Evolutionary conservation across 441 rosid species (phyloP), one percentile per base, ranked within the genome.

Genomic region (Brassica balearica): DNA sequence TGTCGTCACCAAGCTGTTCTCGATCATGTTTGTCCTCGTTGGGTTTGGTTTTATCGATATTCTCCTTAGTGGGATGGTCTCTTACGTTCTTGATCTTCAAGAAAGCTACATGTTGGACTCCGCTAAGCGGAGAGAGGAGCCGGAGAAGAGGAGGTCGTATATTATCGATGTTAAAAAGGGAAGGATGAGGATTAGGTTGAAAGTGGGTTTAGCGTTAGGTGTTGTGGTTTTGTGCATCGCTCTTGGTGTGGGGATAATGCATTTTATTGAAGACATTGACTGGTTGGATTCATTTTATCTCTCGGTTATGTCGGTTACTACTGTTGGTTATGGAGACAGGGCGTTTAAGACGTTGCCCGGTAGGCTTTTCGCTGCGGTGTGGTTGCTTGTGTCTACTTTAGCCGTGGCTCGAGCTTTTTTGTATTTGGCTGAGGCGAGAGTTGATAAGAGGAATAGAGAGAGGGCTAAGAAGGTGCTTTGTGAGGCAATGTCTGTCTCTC

Each of bases 241-340:
- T 55, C 34, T 90, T 74, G 98, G 99, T 29, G 92, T 81, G 76
- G 86, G 77, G 51, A 90, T 91, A 63, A 90, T 91, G 97, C 99
- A 92, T 87, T 92, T 86, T 58, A 85, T 91, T 34, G 98, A 96
- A 90, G 53, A 73, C 4, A 88, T 96, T 10, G 93, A 84, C 27
- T 96, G 97, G 99, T 70, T 96, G 78, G 98, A 96, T 84, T 87
- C 98, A 1, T 81, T 92, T 75, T 96, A 96, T 81, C 80, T 93
- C 5, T 93, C 97, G 3, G 97, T 92, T 77, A 96, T 96, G 99
- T 96, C 98, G 0, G 98, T 96, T 34, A 90, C 99, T 4, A 96
- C 97, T 0, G 97, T 96, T 71, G 98, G 97, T 0, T 96, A 92
- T 25, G 98, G 97, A 1, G 98, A 96, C 71, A 80, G 82, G 77